Evolutionary conservation across 1,284 basidiomycete species (phyloP).

Genomic region (Apiotrichum montevideense): DNA sequence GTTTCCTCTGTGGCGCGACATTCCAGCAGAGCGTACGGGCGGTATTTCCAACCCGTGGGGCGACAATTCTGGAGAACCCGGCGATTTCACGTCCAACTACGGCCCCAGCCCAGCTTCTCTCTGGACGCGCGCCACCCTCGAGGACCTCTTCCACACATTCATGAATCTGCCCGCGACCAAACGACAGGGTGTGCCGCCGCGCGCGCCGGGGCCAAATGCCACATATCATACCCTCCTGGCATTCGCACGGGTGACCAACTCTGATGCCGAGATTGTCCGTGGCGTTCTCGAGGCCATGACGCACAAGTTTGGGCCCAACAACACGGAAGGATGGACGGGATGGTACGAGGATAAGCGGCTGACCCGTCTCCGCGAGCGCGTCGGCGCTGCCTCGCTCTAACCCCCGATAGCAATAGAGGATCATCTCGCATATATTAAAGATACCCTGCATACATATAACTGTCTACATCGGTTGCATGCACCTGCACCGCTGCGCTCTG

Average conservation of each 20-base stretch:
- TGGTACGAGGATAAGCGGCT: conserved; percentile 30
- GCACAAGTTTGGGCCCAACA: conserved; percentile 36
- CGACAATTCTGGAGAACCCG: background rate
- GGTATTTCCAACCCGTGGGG: conserved; percentile 8
- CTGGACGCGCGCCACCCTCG: conserved; percentile 29
- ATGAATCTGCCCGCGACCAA: conserved; percentile 15
- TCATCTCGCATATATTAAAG: conserved; percentile 2
- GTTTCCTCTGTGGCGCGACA: conserved; percentile 11
- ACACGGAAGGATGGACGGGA: conserved; percentile 29
- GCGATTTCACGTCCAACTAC: conserved; percentile 9
- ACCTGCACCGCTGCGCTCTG: background rate
- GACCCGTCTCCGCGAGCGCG: conserved; percentile 12
- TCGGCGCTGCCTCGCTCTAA: background rate
- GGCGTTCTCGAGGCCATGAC: conserved; percentile 31
- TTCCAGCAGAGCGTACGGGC: background rate
- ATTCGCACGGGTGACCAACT: conserved; percentile 32
- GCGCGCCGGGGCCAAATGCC: conserved; percentile 27
- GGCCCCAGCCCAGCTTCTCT: background rate
- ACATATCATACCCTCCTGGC: conserved; percentile 36
- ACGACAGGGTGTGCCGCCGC: background rate
- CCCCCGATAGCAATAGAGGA: background rate
- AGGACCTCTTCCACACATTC: conserved; percentile 31
- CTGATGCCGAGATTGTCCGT: conserved; percentile 25
- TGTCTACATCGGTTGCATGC: background rate
- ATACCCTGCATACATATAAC: conserved; percentile 23